Evolutionary conservation across 2,329 filamentous ascomycete species (phyloP).

Genomic region (Fusarium setosum): DNA sequence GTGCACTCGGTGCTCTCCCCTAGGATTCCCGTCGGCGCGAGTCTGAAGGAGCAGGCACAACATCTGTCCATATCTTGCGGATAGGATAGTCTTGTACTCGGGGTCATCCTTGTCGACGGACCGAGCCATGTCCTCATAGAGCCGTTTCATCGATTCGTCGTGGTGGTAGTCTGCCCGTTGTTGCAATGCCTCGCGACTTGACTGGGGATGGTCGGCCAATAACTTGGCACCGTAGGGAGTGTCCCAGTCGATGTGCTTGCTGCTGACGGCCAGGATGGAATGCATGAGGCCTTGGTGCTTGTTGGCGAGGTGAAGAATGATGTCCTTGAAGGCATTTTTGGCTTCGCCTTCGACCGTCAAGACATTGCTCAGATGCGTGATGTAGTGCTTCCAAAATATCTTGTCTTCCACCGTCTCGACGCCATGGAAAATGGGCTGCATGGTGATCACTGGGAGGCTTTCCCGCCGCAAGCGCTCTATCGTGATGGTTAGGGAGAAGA

Average conservation of each 20-base stretch:
- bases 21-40: constrained; percentile 64
- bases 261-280: constrained; percentile 85
- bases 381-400: constrained; percentile 86
- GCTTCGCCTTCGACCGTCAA: constrained; percentile 85
- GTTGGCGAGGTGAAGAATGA: constrained; percentile 84
- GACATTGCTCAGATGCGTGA: constrained; percentile 80
- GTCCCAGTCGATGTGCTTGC: constrained; percentile 76
- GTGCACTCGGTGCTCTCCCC: constrained; percentile 82
- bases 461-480: constrained; percentile 62
- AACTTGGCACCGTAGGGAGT: constrained; percentile 67
- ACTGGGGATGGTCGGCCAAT: constrained; percentile 60
- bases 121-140: constrained; percentile 59
- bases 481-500: constrained; percentile 21
- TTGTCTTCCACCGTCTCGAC: constrained; percentile 84
- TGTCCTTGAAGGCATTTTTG: constrained; percentile 86
- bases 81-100: constrained; percentile 59
- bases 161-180: constrained; percentile 67
- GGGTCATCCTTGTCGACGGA: constrained; percentile 56
- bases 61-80: constrained; percentile 71
- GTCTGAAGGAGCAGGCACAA: constrained; percentile 70
- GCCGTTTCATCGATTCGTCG: constrained; percentile 63
- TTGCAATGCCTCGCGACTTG: constrained; percentile 59
- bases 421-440: constrained; percentile 79
- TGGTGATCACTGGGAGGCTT: constrained; percentile 63
- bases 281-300: constrained; percentile 89